These are phyloP conservation scores for Iodosphaeria phyllophila DNA, from an alignment of 2,329 filamentous ascomycete species.

Conservation along the genomic window DNA sequence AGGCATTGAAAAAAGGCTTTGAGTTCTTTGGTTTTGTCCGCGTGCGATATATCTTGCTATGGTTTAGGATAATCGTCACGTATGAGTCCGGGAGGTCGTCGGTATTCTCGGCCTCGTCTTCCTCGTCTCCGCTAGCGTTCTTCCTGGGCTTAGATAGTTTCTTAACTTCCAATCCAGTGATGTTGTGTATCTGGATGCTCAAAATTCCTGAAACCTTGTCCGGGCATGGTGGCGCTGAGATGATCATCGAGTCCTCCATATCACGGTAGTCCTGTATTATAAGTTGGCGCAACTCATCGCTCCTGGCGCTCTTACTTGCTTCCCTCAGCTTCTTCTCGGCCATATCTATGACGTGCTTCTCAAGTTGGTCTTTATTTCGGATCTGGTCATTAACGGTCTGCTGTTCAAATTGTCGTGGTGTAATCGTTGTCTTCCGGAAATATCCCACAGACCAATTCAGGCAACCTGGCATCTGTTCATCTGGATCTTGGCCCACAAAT, in stretches of 20 bases:
- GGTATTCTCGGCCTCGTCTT: conserved; percentile 39
- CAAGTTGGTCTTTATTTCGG: conserved; percentile 36
- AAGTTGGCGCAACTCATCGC: conserved; percentile 47
- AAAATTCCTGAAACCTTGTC: conserved; percentile 48
- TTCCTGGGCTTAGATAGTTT: conserved; percentile 34
- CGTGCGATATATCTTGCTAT: conserved; percentile 50
- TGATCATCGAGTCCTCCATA: conserved; percentile 43
- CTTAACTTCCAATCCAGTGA: conserved; percentile 47
- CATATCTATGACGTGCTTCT: conserved; percentile 31
- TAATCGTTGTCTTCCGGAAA: conserved; percentile 47
- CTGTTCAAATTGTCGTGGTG: conserved; percentile 37
- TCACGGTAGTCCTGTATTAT: conserved; percentile 46
- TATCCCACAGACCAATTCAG: conserved; percentile 55
- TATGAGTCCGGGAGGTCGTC: conserved; percentile 52
- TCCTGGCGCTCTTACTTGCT: conserved; percentile 35
- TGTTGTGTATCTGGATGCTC: conserved; percentile 54
- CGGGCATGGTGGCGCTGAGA: conserved; percentile 43
- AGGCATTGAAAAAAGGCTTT: conserved; percentile 64
- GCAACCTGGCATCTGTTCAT: conserved; percentile 50
- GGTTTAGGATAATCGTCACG: conserved; percentile 56
- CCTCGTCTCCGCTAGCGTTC: conserved; percentile 25
- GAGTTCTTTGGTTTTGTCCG: conserved; percentile 62
- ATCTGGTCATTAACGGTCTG: conserved; percentile 42
- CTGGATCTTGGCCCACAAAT: conserved; percentile 44
- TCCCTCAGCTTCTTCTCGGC: conserved; percentile 48